phyloP scores from a whole-genome alignment of 2,329 filamentous ascomycete species.

The Bimuria novae-zelandiae region DNA sequence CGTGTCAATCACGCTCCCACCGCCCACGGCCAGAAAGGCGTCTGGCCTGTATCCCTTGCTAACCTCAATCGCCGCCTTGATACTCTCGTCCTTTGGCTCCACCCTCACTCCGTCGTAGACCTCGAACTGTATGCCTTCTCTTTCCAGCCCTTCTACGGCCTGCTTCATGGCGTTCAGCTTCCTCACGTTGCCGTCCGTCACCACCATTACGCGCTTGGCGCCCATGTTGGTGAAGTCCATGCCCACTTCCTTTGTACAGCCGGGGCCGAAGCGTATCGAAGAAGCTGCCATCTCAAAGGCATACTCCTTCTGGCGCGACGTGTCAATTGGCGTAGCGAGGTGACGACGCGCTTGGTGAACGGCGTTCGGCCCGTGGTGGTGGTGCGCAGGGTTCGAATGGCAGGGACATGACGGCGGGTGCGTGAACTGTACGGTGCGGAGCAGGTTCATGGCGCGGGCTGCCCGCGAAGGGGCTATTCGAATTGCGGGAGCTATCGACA shows the following conservation, averaged over 20 bases:
- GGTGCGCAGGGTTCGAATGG: slow-evolving; percentile 83
- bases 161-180: slow-evolving; percentile 88
- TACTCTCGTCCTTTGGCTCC: slow-evolving; percentile 92
- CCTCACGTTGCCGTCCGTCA: slow-evolving; percentile 83
- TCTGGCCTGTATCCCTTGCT: slow-evolving; percentile 80
- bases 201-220: slow-evolving; percentile 83
- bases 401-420: slow-evolving; percentile 94
- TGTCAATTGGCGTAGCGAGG: slow-evolving; percentile 77
- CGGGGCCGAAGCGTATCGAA: slow-evolving; percentile 90
- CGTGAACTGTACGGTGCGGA: slow-evolving; percentile 88
- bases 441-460: slow-evolving; percentile 69
- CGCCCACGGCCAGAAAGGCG: slow-evolving; percentile 87
- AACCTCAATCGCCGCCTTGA: slow-evolving; percentile 88
- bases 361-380: slow-evolving; percentile 58
- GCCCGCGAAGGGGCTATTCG: slow-evolving; percentile 51
- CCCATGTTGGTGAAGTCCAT: slow-evolving; percentile 97
- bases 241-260: slow-evolving; percentile 91
- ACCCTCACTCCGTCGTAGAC: slow-evolving; percentile 81
- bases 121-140: slow-evolving; percentile 78
- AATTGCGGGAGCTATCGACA: slow-evolving; percentile 30
- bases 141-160: slow-evolving; percentile 76
- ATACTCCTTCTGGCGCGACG: slow-evolving; percentile 83
- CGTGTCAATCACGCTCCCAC: slow-evolving; percentile 96
- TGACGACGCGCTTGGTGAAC: slow-evolving; percentile 60
- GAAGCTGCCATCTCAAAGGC: slow-evolving; percentile 99